Percentiles rank a stretch among this genome's conserved stretches.
Conservation (phyloP, 352 stramenopile genomes). For the Elongisporangium undulatum region DNA sequence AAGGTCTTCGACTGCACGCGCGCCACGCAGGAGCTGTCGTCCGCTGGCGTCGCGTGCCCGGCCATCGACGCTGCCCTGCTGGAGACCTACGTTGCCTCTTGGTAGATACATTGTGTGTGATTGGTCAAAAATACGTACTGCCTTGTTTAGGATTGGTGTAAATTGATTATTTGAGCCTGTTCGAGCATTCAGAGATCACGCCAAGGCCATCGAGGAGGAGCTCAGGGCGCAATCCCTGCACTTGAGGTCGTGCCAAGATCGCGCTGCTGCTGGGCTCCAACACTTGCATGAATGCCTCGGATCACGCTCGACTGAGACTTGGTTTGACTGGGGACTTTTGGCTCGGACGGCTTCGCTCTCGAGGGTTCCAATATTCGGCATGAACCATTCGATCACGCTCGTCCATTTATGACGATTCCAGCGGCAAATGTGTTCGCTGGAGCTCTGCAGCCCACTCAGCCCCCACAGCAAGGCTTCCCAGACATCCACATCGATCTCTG, state of each 20-base stretch:
- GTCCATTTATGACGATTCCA: no score
- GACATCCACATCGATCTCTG: no score
- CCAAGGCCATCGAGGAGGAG: conserved; percentile 60
- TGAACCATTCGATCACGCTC: no score
- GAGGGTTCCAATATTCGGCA: no score
- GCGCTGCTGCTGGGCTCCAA: conserved; percentile 92
- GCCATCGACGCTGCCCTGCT: conserved; percentile 33
- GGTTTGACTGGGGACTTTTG: no score
- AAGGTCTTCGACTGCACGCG: conserved; percentile 59
- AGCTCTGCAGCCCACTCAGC: no score
- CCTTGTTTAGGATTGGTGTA: conserved; percentile 4
- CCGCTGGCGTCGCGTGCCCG: conserved; percentile 35
- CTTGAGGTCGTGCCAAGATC: conserved; percentile 70
- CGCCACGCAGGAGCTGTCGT: conserved; percentile 36
- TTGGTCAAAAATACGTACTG: conserved; percentile 7
- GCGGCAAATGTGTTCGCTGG: no score
- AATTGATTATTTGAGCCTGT: conserved; percentile 16
- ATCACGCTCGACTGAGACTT: no score
- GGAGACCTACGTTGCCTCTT: conserved; percentile 33
- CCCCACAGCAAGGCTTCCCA: no score
- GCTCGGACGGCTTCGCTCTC: no score
- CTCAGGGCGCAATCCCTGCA: conserved; percentile 37
- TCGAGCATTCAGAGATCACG: conserved; percentile 54
- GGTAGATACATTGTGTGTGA: conserved; percentile 10
- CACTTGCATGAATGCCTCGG: conserved; percentile 96